Evolutionary conservation across 2,329 filamentous ascomycete genomes (phyloP), one percentile per base, ranked within the genome.

Genomic region (Pseudopyrenochaeta lycopersici): DNA sequence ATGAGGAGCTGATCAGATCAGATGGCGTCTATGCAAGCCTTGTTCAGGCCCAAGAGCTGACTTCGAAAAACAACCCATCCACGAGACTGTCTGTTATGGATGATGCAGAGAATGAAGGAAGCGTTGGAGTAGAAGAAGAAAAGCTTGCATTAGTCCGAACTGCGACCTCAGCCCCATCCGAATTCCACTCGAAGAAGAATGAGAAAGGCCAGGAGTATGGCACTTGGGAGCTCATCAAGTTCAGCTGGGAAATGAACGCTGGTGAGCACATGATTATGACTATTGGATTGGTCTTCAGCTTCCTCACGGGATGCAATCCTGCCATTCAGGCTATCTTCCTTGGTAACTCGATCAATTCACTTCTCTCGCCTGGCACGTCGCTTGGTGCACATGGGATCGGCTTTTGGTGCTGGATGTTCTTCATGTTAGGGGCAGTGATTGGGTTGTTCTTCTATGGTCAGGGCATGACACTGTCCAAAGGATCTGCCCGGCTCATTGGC

Each of bases 1-100:
- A 98, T 72, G 86, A 94, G 53, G 83, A 90, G 12, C 83, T 99
- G 10, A 80, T 98, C 2, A 85, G 88, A 62, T 82, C 77, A 54
- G 79, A 85, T 59, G 88, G 86, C 17, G 89, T 92, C 7, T 99
- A 98, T 76, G 90, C 85, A 75, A 90, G 88, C 52, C 85, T 98
- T 10, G 93, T 98, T 7, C 89, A 91, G 47, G 93, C 94, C 2
- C 95, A 99, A 75, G 88, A 90, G 51, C 62, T 76, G 7, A 73
- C 58, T 11, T 63, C 70, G 1, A 67, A 68, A 43, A 64, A 66
- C 27, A 49, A 50, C 15, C 57, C 64, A 4, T 57, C 54, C 29
- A 66, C 63, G n/a, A 61, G 64, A 35, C 42, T 63, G 20, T 67
- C 69, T 10, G 56, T 54, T 12, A 56, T 62, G 6, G 52, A 51